phyloP scores from a whole-genome alignment of 2,329 filamentous ascomycete genomes.

The Aspergillus melleus region DNA sequence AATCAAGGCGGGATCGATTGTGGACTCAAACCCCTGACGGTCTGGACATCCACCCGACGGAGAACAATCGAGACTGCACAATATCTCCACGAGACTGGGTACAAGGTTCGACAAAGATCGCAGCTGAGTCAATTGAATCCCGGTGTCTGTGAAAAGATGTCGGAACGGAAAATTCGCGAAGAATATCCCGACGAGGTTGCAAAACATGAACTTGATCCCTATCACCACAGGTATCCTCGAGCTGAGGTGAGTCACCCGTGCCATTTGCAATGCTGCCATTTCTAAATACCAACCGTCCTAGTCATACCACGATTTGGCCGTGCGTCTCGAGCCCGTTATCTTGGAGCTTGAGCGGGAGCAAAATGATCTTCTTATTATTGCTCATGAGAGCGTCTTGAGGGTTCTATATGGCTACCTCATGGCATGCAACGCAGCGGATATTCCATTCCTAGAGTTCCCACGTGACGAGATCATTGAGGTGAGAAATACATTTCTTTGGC shows the following conservation, averaged over 20 bases:
- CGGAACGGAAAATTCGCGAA: slow-evolving; percentile 75
- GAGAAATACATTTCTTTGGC: slow-evolving; percentile 18
- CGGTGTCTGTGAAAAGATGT: slow-evolving; percentile 91
- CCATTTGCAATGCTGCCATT: background rate
- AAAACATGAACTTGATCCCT: slow-evolving; percentile 92
- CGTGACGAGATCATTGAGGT: slow-evolving; percentile 96
- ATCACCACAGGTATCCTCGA: slow-evolving; percentile 92
- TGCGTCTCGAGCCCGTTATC: slow-evolving; percentile 95
- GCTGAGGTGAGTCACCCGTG: slow-evolving; percentile 67
- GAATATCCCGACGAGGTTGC: slow-evolving; percentile 87
- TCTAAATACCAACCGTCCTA: slow-evolving; percentile 37
- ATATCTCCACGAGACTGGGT: slow-evolving; percentile 74
- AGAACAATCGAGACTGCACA: slow-evolving; percentile 89
- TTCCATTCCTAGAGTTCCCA: slow-evolving; percentile 88
- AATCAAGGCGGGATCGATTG: slow-evolving; percentile 66
- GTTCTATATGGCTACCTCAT: slow-evolving; percentile 97
- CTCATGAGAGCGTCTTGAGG: slow-evolving; percentile 94
- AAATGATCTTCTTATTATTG: slow-evolving; percentile 96
- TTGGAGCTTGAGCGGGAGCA: slow-evolving; percentile 95
- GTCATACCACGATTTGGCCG: slow-evolving; percentile 98
- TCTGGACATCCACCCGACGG: slow-evolving; percentile 93
- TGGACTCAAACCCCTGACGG: slow-evolving; percentile 74
- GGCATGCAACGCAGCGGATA: slow-evolving; percentile 95
- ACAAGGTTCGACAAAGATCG: slow-evolving; percentile 83
- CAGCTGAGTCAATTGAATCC: slow-evolving; percentile 98